Evolutionary conservation across 2,329 filamentous ascomycete genomes (phyloP).

Genomic region (Colletotrichum spaethianum): DNA sequence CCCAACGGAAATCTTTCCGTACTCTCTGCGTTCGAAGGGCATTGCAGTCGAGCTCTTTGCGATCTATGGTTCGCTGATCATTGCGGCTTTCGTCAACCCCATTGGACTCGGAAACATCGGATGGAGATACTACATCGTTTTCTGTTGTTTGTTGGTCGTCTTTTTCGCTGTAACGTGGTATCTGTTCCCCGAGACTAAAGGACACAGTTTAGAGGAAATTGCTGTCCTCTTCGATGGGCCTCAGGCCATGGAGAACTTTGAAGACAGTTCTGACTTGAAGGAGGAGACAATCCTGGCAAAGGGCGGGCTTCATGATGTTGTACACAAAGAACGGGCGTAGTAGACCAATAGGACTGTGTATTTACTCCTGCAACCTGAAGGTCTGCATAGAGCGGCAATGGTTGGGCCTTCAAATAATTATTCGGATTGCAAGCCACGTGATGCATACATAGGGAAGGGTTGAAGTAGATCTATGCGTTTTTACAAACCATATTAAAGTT

Average conservation of each 20-base stretch:
- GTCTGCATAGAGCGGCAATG: not conserved
- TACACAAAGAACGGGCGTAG: constrained; percentile 26
- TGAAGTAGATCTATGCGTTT: not conserved
- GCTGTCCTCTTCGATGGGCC: constrained; percentile 46
- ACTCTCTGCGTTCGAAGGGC: constrained; percentile 45
- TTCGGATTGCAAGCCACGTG: not conserved
- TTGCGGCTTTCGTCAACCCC: constrained; percentile 55
- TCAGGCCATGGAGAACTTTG: constrained; percentile 24
- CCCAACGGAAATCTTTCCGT: constrained; percentile 46
- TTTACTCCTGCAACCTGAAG: not conserved
- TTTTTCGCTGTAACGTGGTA: constrained; percentile 53
- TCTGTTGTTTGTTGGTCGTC: constrained; percentile 48
- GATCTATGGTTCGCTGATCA: constrained; percentile 45
- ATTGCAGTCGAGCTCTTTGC: constrained; percentile 46
- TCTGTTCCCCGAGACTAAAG: constrained; percentile 51
- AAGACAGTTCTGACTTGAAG: constrained; percentile 16
- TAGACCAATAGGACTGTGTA: not conserved
- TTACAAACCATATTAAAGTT: not conserved
- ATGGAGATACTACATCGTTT: constrained; percentile 60
- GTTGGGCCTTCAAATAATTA: not conserved
- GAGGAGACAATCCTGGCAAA: constrained; percentile 26
- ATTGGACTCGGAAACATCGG: constrained; percentile 53
- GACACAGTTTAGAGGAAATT: constrained; percentile 48
- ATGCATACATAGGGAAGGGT: too few species aligned
- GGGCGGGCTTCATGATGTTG: constrained; percentile 3